Conservation (phyloP, 1,284 basidiomycete species). For the Irpex sp. region DNA sequence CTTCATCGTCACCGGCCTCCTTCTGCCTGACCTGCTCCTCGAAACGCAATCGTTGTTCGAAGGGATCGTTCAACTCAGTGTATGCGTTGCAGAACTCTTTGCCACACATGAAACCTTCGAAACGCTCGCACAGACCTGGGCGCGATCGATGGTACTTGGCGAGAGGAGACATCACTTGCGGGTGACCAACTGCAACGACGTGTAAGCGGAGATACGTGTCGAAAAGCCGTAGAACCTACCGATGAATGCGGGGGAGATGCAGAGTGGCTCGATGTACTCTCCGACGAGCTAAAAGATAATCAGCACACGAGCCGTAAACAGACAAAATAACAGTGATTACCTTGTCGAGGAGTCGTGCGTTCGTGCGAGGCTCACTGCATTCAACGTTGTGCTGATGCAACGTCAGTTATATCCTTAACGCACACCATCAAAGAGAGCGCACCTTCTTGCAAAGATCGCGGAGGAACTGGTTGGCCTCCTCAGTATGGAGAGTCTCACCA, state of each 20-base stretch:
- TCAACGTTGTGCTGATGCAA: constrained; percentile 84
- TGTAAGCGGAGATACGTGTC: constrained; percentile 1
- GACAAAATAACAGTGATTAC: constrained; percentile 30
- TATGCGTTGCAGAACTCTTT: constrained; percentile 99
- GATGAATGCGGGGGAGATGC: constrained; percentile 96
- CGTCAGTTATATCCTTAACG: constrained; percentile 8
- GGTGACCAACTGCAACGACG: constrained; percentile 76
- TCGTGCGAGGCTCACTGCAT: constrained; percentile 93
- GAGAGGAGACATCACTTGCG: constrained; percentile 98
- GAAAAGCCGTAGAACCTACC: constrained; percentile 36
- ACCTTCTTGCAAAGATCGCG: constrained; percentile 83
- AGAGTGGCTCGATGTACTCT: constrained; percentile 96
- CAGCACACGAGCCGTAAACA: constrained; percentile 1
- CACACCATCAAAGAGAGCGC: constrained; percentile 5
- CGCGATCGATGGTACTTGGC: constrained; percentile 94
- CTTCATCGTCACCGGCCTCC: constrained; percentile 96
- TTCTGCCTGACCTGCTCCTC: constrained; percentile 95
- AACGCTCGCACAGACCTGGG: constrained; percentile 94
- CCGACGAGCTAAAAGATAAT: constrained; percentile 71
- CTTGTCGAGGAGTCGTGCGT: constrained; percentile 95
- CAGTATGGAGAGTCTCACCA: constrained; percentile 86
- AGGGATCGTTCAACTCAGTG: constrained; percentile 98
- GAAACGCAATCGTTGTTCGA: constrained; percentile 94
- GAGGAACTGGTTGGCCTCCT: constrained; percentile 87
- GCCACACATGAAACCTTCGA: constrained; percentile 97